Evolutionary conservation across 2,329 filamentous ascomycete species (phyloP), one percentile per base, ranked within the genome.

Genomic region (Fusarium sp.): DNA sequence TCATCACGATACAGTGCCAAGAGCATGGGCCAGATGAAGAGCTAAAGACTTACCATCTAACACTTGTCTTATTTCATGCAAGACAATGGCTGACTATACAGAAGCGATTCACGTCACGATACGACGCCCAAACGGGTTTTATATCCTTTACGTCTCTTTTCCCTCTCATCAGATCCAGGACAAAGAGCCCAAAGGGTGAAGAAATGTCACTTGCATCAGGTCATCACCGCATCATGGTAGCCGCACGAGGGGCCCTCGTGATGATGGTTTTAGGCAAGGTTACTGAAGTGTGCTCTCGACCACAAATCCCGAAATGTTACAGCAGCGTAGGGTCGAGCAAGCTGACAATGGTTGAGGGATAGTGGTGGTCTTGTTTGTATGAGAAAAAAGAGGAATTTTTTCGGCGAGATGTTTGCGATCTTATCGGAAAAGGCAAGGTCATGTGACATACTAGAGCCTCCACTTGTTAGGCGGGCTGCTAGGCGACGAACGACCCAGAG

Each of bases 221-320:
- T 89, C 87, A 89, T 89, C 87, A 88, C 75, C 87, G 86, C 83
- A 87, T 89, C 87, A 88, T 89, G 87, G 86, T 77, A 83, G 86
- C 86, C 86, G 81, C 86, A 78, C 85, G 79, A 85, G 86, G 86
- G 87, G 87, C 87, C 86, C 87, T 89, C 87, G 85, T 88, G 87
- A 88, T 84, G 81, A 89, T 89, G 87, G 87, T 89, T 89, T 89
- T 89, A 85, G 83, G 82, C 86, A 88, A 88, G 82, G 85, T 85
- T 83, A 70, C 79, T 80, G 77, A 71, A 78, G 79, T 79, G 86
- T 82, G 72, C 77, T 89, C 87, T 89, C 77, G 87, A 88, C 87
- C 82, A 85, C 83, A 62, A 79, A 84, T 83, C 84, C 82, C 80
- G 80, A 79, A 46, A 83, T 82, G 82, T 75, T 71, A 79, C 86